phyloP scores from a whole-genome alignment of 164 flowering plant species.

The Vitis rupestris region DNA sequence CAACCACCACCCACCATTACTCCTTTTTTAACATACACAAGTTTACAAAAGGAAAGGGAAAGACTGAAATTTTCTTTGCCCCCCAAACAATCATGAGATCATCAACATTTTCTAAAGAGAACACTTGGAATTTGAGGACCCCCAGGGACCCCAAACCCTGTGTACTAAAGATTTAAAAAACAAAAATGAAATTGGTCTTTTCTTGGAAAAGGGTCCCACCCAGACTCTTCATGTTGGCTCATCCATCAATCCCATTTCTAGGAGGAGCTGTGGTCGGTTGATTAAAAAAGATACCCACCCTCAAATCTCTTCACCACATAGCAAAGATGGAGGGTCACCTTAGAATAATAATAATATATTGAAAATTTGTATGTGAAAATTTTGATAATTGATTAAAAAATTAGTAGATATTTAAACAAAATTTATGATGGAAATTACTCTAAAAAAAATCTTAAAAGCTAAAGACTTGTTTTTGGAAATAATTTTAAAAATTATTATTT shows the following conservation, averaged over 20 bases:
- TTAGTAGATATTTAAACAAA: too few relatives aligned
- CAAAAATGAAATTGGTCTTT: not conserved
- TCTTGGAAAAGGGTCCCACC: slow-evolving; percentile 1
- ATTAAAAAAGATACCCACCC: slow-evolving; percentile 8
- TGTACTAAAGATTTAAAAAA: not conserved
- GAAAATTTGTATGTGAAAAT: too few relatives aligned
- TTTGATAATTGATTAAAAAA: too few relatives aligned
- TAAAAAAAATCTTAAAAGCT: too few relatives aligned
- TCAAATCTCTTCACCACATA: slow-evolving; percentile 13
- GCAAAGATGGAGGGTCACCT: too few relatives aligned
- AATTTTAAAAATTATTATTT: too few relatives aligned
- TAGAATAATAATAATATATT: too few relatives aligned
- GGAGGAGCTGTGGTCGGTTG: slow-evolving; percentile 12
- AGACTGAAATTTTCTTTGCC: not conserved
- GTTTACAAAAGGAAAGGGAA: not conserved
- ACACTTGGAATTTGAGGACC: not conserved
- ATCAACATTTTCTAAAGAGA: not conserved
- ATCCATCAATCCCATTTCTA: slow-evolving; percentile 8
- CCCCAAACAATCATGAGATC: slow-evolving; percentile 9
- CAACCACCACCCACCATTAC: not conserved
- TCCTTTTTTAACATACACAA: too few relatives aligned
- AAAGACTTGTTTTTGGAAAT: too few relatives aligned
- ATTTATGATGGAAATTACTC: too few relatives aligned
- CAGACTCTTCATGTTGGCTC: not conserved
- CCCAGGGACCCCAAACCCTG: not conserved